Evolutionary conservation across 371 early-diverging fungal species (phyloP).

Genomic region (Actinomortierella wolfii): DNA sequence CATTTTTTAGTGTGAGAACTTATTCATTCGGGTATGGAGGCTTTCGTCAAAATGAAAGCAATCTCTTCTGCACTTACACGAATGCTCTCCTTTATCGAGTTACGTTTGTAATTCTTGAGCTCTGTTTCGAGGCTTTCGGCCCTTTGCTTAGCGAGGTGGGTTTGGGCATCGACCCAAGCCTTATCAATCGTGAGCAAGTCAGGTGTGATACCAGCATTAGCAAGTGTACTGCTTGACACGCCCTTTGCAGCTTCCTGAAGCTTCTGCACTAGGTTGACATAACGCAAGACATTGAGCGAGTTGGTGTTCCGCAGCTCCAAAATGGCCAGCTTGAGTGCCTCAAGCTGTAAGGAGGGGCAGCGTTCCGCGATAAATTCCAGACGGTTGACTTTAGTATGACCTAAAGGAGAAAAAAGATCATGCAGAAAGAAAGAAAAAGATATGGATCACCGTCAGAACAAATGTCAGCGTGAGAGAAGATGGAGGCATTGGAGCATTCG

Average conservation of each 20-base stretch:
- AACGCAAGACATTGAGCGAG: constrained; percentile 59
- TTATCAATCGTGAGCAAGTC: constrained; percentile 46
- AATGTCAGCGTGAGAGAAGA: background rate
- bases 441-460: background rate
- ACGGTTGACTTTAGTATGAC: constrained; percentile 71
- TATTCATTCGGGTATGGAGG: background rate
- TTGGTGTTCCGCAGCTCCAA: constrained; percentile 53
- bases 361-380: constrained; percentile 77
- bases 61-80: constrained; percentile 56
- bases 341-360: constrained; percentile 70
- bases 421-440: background rate
- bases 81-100: constrained; percentile 81
- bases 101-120: constrained; percentile 72
- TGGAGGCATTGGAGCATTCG: background rate
- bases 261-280: constrained; percentile 49
- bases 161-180: constrained; percentile 69
- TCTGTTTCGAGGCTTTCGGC: constrained; percentile 73
- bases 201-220: constrained; percentile 13
- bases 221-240: constrained; percentile 17
- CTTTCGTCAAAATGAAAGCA: background rate
- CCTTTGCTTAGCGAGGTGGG: constrained; percentile 48
- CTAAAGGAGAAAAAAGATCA: constrained; percentile 47
- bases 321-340: constrained; percentile 69
- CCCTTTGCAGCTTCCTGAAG: constrained; percentile 56
- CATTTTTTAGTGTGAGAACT: background rate